Evolutionary conservation across 768 basidiomycete genomes (phyloP), one percentile per base, ranked within the genome.

Genomic region (Pholiota molesta): DNA sequence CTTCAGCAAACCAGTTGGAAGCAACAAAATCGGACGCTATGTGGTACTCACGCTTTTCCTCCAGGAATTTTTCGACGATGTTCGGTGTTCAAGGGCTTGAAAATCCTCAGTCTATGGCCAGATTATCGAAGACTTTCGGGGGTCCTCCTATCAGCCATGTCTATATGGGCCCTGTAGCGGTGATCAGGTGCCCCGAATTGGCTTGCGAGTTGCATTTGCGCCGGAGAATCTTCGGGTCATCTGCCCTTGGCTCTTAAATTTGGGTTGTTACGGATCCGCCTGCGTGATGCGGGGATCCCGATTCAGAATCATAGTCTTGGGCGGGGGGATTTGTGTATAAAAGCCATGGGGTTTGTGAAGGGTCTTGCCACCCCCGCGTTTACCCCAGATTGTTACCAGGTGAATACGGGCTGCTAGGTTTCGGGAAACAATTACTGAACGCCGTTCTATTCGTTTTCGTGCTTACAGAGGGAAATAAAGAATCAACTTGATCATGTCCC

Each of bases 401-500:
- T 49, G 23, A 49, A 49, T 26, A 23, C 2, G 47, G 47, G 23
- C 7, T 28, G 28, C 26, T 26, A 7, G 11, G 1, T 13, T 23
- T 13, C 21, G 0, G 26, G 26, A 9, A 49, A 26, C 23, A 23
- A 23, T 23, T 21, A 26, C 23, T 49, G 47, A 49, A 49, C 23
- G 11, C 19, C 21, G 47, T 26, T 31, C 31, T 1, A 13, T 13
- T 13, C 35, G 13, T 37, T 26, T n/a, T 19, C 9, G 3, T 21
- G 7, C 10, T 26, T 14, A 26, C 14, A 23, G 23, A n/a, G 23
- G 45, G 14, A 49, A 26, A 49, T 5, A 26, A 49, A 49, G 47
- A 26, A 28, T 3, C 21, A 13, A 49, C 21, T 21, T 23, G 23
- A 53, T 7, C 9, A 92, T 91, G 90, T 69, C 85, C 2, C 85